phyloP scores from a whole-genome alignment of 352 stramenopile species.

The Elongisporangium prolatum region DNA sequence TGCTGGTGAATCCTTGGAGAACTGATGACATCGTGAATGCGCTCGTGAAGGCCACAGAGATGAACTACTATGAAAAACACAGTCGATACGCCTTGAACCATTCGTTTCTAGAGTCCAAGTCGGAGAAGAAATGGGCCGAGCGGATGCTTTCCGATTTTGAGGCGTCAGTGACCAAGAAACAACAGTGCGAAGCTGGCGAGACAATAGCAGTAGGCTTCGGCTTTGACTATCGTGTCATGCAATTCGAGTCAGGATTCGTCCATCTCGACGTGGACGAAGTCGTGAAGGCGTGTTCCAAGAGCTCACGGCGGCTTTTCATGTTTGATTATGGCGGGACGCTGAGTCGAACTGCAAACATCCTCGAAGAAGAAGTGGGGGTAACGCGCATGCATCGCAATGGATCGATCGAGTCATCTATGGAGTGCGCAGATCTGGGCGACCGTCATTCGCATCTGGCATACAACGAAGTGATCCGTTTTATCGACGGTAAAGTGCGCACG shows the following conservation, averaged over 20 bases:
- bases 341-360: conserved; percentile 56
- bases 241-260: conserved; percentile 93
- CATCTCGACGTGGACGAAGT: conserved; percentile 89
- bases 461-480: conserved; percentile 40
- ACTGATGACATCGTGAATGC: conserved; percentile 78
- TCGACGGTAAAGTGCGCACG: conserved; percentile 67
- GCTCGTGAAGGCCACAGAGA: conserved; percentile 57
- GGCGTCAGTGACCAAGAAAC: conserved; percentile 42
- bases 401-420: conserved; percentile 48
- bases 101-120: conserved; percentile 78
- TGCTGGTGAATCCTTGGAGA: conserved; percentile 98
- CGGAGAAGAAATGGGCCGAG: conserved; percentile 91
- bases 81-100: conserved; percentile 74
- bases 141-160: conserved; percentile 95
- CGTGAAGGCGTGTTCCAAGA: conserved; percentile 67
- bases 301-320: conserved; percentile 87
- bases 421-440: conserved; percentile 15
- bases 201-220: conserved; percentile 92
- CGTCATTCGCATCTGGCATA: conserved; percentile 5
- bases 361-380: conserved; percentile 46
- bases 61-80: conserved; percentile 76
- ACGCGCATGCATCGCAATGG: conserved; percentile 17
- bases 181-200: conserved; percentile 36
- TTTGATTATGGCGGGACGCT: conserved; percentile 98
- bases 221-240: conserved; percentile 94